These are phyloP conservation scores for Fusarium palustre DNA, from an alignment of 2,329 filamentous ascomycete species.

Conservation along the genomic window DNA sequence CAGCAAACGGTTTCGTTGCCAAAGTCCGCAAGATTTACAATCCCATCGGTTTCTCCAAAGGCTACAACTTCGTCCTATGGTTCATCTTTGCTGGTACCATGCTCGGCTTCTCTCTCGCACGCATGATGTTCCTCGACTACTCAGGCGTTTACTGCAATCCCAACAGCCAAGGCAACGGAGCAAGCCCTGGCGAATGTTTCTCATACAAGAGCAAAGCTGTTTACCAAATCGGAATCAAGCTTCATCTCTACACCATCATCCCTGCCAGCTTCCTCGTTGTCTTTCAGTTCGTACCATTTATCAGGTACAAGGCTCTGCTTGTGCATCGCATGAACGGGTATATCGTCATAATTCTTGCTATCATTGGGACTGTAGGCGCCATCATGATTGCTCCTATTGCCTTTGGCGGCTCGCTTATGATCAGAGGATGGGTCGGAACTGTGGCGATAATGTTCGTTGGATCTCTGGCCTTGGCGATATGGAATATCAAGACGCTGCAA, in stretches of 20 bases:
- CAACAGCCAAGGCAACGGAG: background rate
- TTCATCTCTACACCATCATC: conserved; percentile 59
- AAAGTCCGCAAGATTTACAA: conserved; percentile 52
- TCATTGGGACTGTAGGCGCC: conserved; percentile 59
- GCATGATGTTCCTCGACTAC: conserved; percentile 41
- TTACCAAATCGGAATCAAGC: conserved; percentile 54
- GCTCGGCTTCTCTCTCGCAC: conserved; percentile 29
- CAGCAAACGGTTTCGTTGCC: conserved; percentile 17
- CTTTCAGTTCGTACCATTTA: conserved; percentile 61
- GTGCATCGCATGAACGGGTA: conserved; percentile 74
- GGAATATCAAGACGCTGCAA: conserved; percentile 69
- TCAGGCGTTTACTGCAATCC: conserved; percentile 21
- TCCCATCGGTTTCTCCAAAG: conserved; percentile 64
- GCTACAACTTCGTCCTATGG: conserved; percentile 60
- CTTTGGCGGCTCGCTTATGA: conserved; percentile 65
- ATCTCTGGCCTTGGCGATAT: conserved; percentile 60
- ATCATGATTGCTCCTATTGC: conserved; percentile 64
- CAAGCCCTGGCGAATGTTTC: conserved; percentile 25
- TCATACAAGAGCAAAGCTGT: conserved; percentile 14
- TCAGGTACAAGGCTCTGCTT: conserved; percentile 60
- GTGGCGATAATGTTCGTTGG: conserved; percentile 58
- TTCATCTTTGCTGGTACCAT: conserved; percentile 58
- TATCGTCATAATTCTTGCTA: conserved; percentile 60
- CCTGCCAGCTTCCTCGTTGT: conserved; percentile 58
- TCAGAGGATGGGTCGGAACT: conserved; percentile 58